Evolutionary conservation across 495 filamentous ascomycete species (phyloP), one percentile per base, ranked within the genome.

Genomic region (Daldinia loculata): DNA sequence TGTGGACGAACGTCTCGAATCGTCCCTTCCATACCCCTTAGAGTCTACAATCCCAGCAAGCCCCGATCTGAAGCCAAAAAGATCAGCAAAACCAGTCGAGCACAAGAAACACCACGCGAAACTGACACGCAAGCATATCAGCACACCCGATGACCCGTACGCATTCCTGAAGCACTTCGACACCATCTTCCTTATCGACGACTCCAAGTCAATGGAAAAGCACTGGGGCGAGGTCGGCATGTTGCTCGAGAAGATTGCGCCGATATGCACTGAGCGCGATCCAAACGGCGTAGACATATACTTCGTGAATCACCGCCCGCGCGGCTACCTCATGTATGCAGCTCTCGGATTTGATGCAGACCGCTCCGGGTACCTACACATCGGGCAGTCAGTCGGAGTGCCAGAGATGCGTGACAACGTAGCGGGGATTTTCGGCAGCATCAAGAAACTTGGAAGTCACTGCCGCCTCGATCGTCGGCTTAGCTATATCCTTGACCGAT

Each of bases 171-270:
- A 71, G 29, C 84, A 83, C 63, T 97, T 97, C 80, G 93, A 97
- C 82, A 97, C 93, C 8, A 79, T 93, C 56, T 93, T 94, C 74
- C 79, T 95, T 0, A 91, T 97, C 77, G 94, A 97, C 74, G 94
- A 97, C 81, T 93, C 90, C 34, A 88, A 87, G n/a, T 90, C 87
- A 74, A 97, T 97, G 94, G 80, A 83, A 14, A 87, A 88, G 63
- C 85, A 85, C 57, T 97, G 94, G 94, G 77, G 80, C 15, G 89
- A 94, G 76, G 90, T 92, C 14, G 81, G 85, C 45, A 77, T 82
- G 27, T 89, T 92, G 22, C 86, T 97, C 22, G 81, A 87, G 22
- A 85, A 86, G 51, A 93, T 95, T 75, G 86, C 91, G 0, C 90
- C 90, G 2, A 91, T 97, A 76, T 93, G 92, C 78, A 91, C 89